phyloP scores from a whole-genome alignment of 2,329 filamentous ascomycete species.

The Myriosclerotinia curreyana region DNA sequence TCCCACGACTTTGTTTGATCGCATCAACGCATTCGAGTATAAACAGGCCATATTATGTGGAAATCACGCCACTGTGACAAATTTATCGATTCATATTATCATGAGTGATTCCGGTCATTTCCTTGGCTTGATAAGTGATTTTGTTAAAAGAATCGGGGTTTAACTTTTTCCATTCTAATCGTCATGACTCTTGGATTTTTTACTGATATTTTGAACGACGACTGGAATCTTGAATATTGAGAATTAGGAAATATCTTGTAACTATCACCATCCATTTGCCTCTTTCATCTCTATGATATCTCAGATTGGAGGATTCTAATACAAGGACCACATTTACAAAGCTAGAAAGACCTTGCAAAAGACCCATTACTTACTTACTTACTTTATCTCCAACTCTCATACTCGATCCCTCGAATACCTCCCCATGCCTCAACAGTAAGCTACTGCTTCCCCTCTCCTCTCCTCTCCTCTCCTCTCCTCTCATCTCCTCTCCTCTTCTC shows the following conservation, averaged over 20 bases:
- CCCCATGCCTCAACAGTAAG: conserved; percentile 7
- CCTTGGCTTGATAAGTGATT: neutral
- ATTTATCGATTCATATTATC: neutral
- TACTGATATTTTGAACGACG: neutral
- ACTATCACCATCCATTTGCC: too few species aligned
- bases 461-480: too few species aligned
- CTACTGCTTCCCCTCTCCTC: too few species aligned
- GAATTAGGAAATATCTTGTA: neutral
- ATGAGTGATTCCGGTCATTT: neutral
- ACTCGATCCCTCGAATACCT: too few species aligned
- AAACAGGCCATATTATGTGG: conserved; percentile 16
- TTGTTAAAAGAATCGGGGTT: neutral
- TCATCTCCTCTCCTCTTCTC: too few species aligned
- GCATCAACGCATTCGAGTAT: neutral
- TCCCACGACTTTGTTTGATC: neutral
- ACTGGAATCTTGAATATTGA: neutral
- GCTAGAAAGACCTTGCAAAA: too few species aligned
- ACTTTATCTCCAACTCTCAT: neutral
- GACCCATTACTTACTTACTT: too few species aligned
- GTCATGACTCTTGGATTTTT: neutral
- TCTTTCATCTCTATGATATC: rapidly evolving
- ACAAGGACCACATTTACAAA: neutral
- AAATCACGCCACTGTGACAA: conserved; percentile 20
- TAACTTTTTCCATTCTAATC: neutral
- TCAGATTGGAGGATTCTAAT: neutral